Evolutionary conservation across 345 rosid species (phyloP).

Genomic region (Aethionema arabicum): DNA sequence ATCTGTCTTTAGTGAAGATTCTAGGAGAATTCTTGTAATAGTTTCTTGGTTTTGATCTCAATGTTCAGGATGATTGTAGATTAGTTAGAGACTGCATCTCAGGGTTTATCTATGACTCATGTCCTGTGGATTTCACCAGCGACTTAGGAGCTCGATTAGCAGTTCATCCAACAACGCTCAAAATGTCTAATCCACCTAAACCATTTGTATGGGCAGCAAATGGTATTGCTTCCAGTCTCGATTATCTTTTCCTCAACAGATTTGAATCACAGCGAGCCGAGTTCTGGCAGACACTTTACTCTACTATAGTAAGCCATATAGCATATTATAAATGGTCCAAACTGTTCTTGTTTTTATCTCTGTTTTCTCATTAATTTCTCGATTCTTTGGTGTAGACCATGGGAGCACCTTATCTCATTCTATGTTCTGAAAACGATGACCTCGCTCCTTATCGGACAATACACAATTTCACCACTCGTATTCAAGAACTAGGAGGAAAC

Average conservation of each 20-base stretch:
- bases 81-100: conserved; percentile 70
- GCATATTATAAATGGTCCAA: conserved; percentile 9
- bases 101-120: conserved; percentile 77
- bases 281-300: conserved; percentile 91
- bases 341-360: conserved; percentile 11
- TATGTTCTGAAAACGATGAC: conserved; percentile 78
- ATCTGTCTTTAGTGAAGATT: conserved; percentile 3
- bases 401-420: conserved; percentile 78
- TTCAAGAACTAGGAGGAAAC: conserved; percentile 74
- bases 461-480: conserved; percentile 65
- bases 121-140: conserved; percentile 88
- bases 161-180: conserved; percentile 76
- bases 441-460: conserved; percentile 76
- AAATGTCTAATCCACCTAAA: conserved; percentile 69
- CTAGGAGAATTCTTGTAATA: neutral
- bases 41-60: conserved; percentile 7
- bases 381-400: conserved; percentile 47
- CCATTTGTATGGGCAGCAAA: conserved; percentile 70
- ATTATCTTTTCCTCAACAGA: conserved; percentile 75
- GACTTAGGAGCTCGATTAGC: conserved; percentile 69
- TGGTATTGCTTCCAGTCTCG: conserved; percentile 70
- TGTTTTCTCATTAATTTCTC: conserved; percentile 12
- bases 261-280: conserved; percentile 91
- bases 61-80: conserved; percentile 62
- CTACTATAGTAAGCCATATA: conserved; percentile 63